Percentiles rank a stretch among this genome's conserved stretches.
Evolutionary conservation across 805 yeast species (phyloP).

Genomic region (Wickerhamomyces pijperi): DNA sequence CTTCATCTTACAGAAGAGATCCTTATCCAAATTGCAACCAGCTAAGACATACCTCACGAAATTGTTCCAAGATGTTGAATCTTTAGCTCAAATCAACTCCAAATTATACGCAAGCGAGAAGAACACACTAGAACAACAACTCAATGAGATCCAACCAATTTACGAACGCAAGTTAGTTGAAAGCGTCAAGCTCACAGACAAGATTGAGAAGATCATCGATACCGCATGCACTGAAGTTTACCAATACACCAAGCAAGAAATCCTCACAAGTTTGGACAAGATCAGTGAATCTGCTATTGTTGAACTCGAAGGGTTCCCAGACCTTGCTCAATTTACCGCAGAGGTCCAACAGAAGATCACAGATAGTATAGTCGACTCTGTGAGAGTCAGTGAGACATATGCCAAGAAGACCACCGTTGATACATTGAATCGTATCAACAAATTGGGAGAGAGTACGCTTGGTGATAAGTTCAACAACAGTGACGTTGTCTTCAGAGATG

Average conservation of each 20-base stretch:
- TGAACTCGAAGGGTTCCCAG: conserved; percentile 50
- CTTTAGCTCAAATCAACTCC: conserved; percentile 53
- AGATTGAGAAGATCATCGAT: conserved; percentile 56
- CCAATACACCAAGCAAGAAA: conserved; percentile 42
- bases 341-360: conserved; percentile 61
- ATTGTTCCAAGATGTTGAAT: conserved; percentile 51
- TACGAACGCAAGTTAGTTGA: conserved; percentile 42
- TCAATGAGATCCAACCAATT: conserved; percentile 52
- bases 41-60: conserved; percentile 81
- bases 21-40: conserved; percentile 81
- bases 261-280: conserved; percentile 38
- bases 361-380: conserved; percentile 51
- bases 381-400: conserved; percentile 50
- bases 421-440: conserved; percentile 52
- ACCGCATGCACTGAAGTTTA: conserved; percentile 45
- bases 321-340: conserved; percentile 56
- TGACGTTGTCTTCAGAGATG: conserved; percentile 54
- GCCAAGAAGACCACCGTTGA: conserved; percentile 53
- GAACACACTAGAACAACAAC: conserved; percentile 31
- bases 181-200: conserved; percentile 44
- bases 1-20: conserved; percentile 81
- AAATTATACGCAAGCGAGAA: conserved; percentile 40
- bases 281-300: conserved; percentile 41
- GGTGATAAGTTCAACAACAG: conserved; percentile 41
- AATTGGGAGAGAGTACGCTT: conserved; percentile 50